A percentile compares a stretch with the other conserved stretches of the same genome.
phyloP scores from a whole-genome alignment of 1,139 yeast genomes.

The Magnusiomyces fungicola region DNA sequence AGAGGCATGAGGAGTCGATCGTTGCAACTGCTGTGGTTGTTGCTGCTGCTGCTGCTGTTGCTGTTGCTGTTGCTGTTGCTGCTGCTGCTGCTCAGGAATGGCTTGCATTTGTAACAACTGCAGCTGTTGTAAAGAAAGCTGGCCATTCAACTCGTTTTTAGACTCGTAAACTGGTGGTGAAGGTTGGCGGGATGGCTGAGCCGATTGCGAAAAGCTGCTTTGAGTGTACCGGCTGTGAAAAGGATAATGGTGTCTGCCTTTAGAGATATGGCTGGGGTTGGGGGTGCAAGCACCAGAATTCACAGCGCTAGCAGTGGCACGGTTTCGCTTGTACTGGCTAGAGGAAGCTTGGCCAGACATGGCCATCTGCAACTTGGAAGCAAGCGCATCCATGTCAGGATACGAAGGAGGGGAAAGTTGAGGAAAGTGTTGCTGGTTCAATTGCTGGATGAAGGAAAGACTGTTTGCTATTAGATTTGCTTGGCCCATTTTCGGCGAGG shows the following conservation, averaged over 20 bases:
- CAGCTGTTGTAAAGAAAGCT: neutral
- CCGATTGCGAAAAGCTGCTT: neutral
- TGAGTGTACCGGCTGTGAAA: neutral
- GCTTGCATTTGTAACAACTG: neutral
- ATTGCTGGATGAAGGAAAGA: no score
- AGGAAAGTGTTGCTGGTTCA: no score
- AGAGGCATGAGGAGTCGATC: no score
- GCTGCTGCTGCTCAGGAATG: neutral
- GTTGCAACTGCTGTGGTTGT: no score
- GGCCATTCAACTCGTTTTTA: neutral
- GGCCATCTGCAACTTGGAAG: neutral
- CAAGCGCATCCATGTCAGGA: neutral
- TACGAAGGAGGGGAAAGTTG: no score
- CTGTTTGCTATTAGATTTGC: no score
- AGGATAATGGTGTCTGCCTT: neutral
- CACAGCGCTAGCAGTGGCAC: no score
- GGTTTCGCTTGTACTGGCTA: no score
- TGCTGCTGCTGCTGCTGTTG: no score
- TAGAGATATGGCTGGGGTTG: neutral
- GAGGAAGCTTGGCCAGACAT: neutral
- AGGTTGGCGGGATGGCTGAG: neutral
- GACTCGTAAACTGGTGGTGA: neutral
- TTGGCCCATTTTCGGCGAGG: no score
- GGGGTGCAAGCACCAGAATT: neutral
- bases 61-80: neutral